Base-by-base conservation (phyloP, 805 yeast species). In the Wickerhamomyces ciferrii region DNA sequence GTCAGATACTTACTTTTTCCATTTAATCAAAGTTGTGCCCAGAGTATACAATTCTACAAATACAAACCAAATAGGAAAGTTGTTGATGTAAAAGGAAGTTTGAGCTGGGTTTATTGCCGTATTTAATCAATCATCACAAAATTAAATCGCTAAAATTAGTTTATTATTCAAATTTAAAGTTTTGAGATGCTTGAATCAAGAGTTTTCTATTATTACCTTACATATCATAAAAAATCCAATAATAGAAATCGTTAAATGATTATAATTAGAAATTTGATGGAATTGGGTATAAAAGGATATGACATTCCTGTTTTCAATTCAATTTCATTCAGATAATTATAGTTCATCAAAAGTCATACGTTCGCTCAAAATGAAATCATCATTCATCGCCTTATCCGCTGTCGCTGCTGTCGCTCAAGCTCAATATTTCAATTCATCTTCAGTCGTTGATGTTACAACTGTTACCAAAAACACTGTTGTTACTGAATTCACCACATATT, bases 401-500 rank as follows among this genome's bases (percentile, higher is more conserved):
- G 10, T 17, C 15, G 25, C 25, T 20, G 43, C 37, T 21, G 17
- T 32, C 38, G 37, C 43, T 41, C 23, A 17, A 18, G 54, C 51
- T 23, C 41, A 34, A 15, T 54, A 47, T 48, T 31, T 37, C 29
- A 56, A 54, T 52, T 42, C 25, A 37, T 34, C 43, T 23, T 46
- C 54, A 10, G 35, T 31, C 8, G 38, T 18, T 36, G 47, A 23
- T 31, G 50, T 48, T 19, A 42, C 50, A 42, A 48, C 56, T 39
- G 42, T 47, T 39, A 46, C 60, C 25, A 42, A 35, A 11, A 45
- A 53, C 40, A 38, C 43, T 32, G 53, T 54, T 17, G 53, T 49
- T 41, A 51, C 58, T 29, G 83, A 72, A 61, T 76, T 72, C 78
- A 80, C 86, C 70, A 86, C 95, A 59, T 86, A 83, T 84, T 87